Conservation (phyloP, 2,329 filamentous ascomycete genomes). For the Teratosphaeria epicoccoides region DNA sequence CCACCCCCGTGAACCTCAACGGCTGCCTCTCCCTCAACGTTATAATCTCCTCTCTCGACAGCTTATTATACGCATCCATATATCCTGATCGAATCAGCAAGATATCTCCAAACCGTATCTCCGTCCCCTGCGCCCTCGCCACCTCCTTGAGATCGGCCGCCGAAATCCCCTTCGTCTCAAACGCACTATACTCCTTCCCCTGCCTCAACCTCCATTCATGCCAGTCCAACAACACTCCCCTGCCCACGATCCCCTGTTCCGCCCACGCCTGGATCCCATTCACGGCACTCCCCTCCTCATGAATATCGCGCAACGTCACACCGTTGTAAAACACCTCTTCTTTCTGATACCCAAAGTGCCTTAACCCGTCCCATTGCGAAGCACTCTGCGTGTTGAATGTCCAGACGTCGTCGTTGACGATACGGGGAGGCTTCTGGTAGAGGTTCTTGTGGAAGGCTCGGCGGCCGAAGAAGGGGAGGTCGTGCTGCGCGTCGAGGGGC, state of each 20-base stretch:
- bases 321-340: constrained; percentile 30
- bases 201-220: constrained; percentile 38
- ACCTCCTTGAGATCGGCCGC: constrained; percentile 34
- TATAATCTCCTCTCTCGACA: constrained; percentile 29
- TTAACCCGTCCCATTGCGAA: constrained; percentile 40
- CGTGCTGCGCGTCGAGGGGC: constrained; percentile 45
- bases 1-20: constrained; percentile 39
- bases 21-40: constrained; percentile 29
- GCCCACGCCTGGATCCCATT: constrained; percentile 40
- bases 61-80: constrained; percentile 30
- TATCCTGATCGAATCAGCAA: constrained; percentile 43
- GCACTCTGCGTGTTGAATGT: constrained; percentile 25
- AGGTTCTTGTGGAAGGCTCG: constrained; percentile 46
- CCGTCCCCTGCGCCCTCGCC: constrained; percentile 37
- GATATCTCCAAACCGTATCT: constrained; percentile 47
- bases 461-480: constrained; percentile 46
- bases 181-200: constrained; percentile 25
- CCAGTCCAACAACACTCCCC: constrained; percentile 46
- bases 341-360: constrained; percentile 42
- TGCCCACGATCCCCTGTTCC: constrained; percentile 45
- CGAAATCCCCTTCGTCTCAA: constrained; percentile 26
- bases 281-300: constrained; percentile 27
- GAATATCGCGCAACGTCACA: constrained; percentile 31
- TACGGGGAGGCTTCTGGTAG: constrained; percentile 40
- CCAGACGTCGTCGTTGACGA: constrained; percentile 52